Conservation (phyloP, 1,284 basidiomycete genomes). For the Malassezia vespertilionis region DNA sequence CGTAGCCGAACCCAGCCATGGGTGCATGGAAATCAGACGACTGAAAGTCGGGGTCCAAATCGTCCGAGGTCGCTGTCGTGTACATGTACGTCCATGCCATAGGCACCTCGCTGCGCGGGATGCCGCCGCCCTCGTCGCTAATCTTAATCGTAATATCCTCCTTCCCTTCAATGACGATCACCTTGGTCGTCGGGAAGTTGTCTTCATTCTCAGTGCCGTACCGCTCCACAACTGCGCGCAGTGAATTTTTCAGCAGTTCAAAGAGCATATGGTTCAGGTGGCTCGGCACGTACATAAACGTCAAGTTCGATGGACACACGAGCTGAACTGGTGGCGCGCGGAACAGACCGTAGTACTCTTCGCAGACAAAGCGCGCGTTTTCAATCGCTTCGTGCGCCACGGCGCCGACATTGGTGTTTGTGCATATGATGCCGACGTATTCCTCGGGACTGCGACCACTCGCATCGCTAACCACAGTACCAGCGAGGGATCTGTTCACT, state of each 20-base stretch:
- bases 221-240: constrained; percentile 89
- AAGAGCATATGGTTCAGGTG: constrained; percentile 82
- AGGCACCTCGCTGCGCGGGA: constrained; percentile 76
- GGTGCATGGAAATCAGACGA: constrained; percentile 92
- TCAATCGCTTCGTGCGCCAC: constrained; percentile 81
- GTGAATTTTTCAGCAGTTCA: constrained; percentile 95
- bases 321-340: constrained; percentile 91
- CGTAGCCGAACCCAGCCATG: constrained; percentile 85
- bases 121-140: constrained; percentile 87
- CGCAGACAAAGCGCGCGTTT: constrained; percentile 94
- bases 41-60: constrained; percentile 73
- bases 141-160: constrained; percentile 98
- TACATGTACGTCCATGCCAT: constrained; percentile 98
- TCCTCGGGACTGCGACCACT: constrained; percentile 50
- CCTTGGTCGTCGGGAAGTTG: constrained; percentile 82
- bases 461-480: constrained; percentile 12
- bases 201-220: constrained; percentile 73
- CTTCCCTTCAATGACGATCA: constrained; percentile 72
- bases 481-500: no score
- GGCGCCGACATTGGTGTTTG: constrained; percentile 56
- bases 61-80: constrained; percentile 86
- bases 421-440: constrained; percentile 98
- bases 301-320: constrained; percentile 76
- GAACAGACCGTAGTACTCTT: constrained; percentile 82
- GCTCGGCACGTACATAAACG: constrained; percentile 90